phyloP scores from a whole-genome alignment of 768 basidiomycete genomes.

The Tylopilus intermedius region DNA sequence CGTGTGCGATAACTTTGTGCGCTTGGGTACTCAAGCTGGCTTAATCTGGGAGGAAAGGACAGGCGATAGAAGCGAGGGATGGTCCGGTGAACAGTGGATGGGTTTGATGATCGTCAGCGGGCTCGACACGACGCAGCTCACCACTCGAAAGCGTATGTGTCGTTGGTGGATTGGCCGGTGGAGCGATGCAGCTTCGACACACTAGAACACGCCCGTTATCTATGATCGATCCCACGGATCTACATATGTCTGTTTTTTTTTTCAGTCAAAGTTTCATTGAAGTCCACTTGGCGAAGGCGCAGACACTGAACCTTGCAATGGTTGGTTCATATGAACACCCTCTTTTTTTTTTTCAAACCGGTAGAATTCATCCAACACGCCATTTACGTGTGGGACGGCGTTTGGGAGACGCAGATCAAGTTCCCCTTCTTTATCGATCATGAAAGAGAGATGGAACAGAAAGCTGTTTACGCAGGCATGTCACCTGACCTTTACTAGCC shows the following conservation, averaged over 20 bases:
- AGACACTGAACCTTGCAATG: neutral
- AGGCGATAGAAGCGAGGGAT: conserved; percentile 1
- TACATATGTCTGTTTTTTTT: neutral
- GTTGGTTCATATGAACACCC: neutral
- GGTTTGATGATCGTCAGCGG: conserved; percentile 44
- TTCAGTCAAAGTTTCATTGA: neutral
- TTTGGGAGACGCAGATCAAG: neutral
- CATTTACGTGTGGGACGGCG: conserved; percentile 15
- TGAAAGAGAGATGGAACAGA: neutral
- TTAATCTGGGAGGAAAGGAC: conserved; percentile 45
- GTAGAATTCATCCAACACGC: conserved; percentile 6
- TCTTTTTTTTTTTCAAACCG: neutral
- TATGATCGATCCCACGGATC: conserved; percentile 1
- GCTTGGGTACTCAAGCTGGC: conserved; percentile 35
- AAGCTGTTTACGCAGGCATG: neutral
- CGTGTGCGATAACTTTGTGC: conserved; percentile 53
- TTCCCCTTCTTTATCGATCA: neutral
- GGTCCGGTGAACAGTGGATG: conserved; percentile 38
- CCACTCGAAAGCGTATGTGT: conserved; percentile 52
- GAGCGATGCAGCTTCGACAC: conserved; percentile 12
- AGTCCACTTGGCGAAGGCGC: neutral
- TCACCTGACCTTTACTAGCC: neutral
- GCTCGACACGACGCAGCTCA: conserved; percentile 44
- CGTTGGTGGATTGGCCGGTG: conserved; percentile 61
- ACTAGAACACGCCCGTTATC: neutral